Conservation (phyloP, 1,284 basidiomycete species). For the Apiotrichum akiyoshidainum region DNA sequence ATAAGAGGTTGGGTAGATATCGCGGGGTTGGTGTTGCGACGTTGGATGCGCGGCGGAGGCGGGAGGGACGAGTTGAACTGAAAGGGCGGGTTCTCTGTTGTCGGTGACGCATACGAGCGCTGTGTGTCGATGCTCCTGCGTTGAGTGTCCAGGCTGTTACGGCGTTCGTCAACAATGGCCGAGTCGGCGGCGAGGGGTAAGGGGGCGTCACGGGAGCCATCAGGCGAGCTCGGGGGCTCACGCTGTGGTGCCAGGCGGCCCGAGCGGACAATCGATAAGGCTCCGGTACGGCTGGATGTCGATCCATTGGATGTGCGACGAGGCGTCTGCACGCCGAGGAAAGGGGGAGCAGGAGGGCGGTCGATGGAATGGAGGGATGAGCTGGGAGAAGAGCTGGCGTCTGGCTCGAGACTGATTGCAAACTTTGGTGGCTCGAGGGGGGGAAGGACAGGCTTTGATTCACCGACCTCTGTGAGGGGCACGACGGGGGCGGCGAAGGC, state of each 20-base stretch:
- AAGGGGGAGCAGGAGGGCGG: conserved; percentile 8
- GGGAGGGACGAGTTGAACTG: background rate
- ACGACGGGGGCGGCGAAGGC: background rate
- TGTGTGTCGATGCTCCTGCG: background rate
- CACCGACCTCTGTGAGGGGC: conserved; percentile 16
- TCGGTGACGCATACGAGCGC: background rate
- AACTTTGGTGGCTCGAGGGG: conserved; percentile 9
- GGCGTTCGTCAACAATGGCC: conserved; percentile 2
- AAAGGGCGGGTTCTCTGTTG: background rate
- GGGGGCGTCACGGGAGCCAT: background rate
- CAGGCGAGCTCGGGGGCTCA: conserved; percentile 4
- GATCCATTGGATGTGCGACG: conserved; percentile 26
- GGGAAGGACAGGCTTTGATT: conserved; percentile 2
- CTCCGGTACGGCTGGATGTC: conserved; percentile 37
- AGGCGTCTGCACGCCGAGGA: conserved; percentile 10
- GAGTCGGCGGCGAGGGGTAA: background rate
- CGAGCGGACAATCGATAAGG: conserved; percentile 39
- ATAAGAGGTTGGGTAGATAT: conserved; percentile 13
- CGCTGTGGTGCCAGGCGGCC: conserved; percentile 29
- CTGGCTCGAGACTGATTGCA: conserved; percentile 23
- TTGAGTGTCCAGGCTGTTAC: conserved; percentile 4
- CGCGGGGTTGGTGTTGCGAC: conserved; percentile 38
- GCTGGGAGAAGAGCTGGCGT: conserved; percentile 11
- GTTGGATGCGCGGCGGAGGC: conserved; percentile 23
- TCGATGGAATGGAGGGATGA: background rate